A percentile compares a stretch with the other conserved stretches of the same genome.
Evolutionary conservation across 106 monocot species (phyloP).

Genomic region (Amphibolis antarctica): DNA sequence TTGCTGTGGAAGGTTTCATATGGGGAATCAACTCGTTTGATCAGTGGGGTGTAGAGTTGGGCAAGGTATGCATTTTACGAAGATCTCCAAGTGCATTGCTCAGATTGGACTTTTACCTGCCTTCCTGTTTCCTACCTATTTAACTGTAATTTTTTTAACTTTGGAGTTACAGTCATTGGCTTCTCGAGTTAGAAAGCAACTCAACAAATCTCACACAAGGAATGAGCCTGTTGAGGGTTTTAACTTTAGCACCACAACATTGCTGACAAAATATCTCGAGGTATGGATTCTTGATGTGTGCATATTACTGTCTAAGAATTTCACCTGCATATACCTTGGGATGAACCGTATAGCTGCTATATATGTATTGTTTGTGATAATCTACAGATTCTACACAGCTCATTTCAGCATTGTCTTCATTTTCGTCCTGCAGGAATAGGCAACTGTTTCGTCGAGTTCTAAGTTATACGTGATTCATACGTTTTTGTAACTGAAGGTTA

Average conservation of each 20-base stretch:
- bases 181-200: constrained; percentile 79
- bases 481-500: too few species aligned
- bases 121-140: neutral
- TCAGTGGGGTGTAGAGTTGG: constrained; percentile 97
- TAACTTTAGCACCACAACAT: constrained; percentile 71
- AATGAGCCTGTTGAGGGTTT: constrained; percentile 53
- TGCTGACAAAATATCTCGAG: constrained; percentile 69
- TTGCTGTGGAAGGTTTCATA: constrained; percentile 90
- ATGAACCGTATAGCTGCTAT: too few species aligned
- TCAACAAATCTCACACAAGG: constrained; percentile 55
- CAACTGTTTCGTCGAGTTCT: too few species aligned
- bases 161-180: constrained; percentile 54
- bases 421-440: too few species aligned
- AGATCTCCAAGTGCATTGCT: neutral
- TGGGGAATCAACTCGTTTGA: constrained; percentile 99
- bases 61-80: constrained; percentile 53
- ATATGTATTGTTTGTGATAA: too few species aligned
- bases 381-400: too few species aligned
- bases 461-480: too few species aligned
- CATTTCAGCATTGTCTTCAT: too few species aligned
- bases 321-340: too few species aligned
- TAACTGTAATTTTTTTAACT: neutral
- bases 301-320: too few species aligned
- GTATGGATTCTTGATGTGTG: constrained; percentile 21
- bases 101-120: neutral